Evolutionary conservation across 495 filamentous ascomycete species (phyloP).

Genomic region (Choiromyces venosus): DNA sequence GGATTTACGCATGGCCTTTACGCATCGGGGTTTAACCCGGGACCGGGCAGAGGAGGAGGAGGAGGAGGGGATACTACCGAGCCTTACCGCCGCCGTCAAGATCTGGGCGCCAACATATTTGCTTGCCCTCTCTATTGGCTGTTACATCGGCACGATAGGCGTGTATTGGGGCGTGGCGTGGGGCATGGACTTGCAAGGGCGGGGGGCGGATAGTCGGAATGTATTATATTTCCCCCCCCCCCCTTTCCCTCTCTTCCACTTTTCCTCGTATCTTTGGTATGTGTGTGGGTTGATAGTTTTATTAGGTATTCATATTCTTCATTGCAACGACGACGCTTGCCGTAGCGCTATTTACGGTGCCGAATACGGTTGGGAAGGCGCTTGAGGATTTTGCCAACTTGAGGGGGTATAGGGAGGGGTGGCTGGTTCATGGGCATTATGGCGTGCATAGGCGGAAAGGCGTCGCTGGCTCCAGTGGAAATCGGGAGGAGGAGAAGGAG

Average conservation of each 20-base stretch:
- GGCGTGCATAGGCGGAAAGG: not conserved
- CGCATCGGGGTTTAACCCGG: constrained; percentile 10
- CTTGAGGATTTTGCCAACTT: constrained; percentile 24
- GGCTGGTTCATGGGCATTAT: constrained; percentile 4
- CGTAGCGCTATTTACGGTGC: constrained; percentile 20
- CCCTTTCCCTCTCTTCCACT: too few relatives aligned
- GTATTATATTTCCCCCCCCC: not conserved
- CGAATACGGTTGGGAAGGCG: constrained; percentile 23
- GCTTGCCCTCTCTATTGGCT: constrained; percentile 18
- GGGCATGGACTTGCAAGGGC: not conserved
- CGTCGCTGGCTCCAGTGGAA: not conserved
- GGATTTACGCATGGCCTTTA: constrained; percentile 21
- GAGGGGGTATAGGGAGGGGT: constrained; percentile 14
- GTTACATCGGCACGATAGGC: constrained; percentile 26
- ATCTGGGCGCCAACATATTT: constrained; percentile 25
- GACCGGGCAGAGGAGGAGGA: not conserved
- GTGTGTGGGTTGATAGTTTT: not conserved
- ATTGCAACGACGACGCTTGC: constrained; percentile 8
- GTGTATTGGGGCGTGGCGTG: constrained; percentile 29
- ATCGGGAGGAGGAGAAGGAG: not conserved
- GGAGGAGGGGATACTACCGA: constrained; percentile 2
- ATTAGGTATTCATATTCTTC: constrained; percentile 26
- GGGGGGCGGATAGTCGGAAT: constrained; percentile 16
- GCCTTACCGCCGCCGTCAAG: constrained; percentile 19
- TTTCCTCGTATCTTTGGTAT: not conserved